Base-by-base conservation (phyloP, 176 grass and related monocot species). In the Paspalum notatum region DNA sequence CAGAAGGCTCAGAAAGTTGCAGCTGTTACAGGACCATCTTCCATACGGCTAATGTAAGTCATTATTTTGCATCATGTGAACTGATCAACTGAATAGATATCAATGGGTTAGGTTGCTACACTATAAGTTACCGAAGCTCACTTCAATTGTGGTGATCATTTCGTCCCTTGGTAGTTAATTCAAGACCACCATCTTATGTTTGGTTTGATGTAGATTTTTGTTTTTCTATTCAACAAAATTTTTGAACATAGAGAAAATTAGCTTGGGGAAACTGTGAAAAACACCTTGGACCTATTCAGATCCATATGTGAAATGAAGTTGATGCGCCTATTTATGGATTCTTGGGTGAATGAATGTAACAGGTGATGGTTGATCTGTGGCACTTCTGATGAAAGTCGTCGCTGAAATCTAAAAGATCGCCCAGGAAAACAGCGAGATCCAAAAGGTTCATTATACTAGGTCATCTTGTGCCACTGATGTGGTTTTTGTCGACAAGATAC, bases 1-100 rank as follows among this genome's bases (percentile, higher is more conserved):
- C 88, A 93, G 21, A 95, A 72, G 80, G 96, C 96, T 88, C 96
- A 99, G 72, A 95, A 90, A 77, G 90, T 86, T 81, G 86, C 86
- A 80, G 92, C 96, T 84, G 51, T 99, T 84, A 87, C 90, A 51
- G 92, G 92, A 49, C 96, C 96, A 66, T 91, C 96, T 85, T 88
- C 96, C 25, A 82, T 93, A 66, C 82, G 89, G 79, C 76, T 99
- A 67, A 86, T 88, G 92, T 99, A 93, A 90, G 83, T 80, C 0
- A 15, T 10, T 48, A 6, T 71, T 59, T 50, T 18, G 57, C 49
- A 40, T 75, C 37, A 22, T 12, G 74, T n/a, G 13, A 32, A 41
- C 57, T 1, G 55, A 17, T 81, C 10, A 50, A 55, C 47, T 85
- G 27, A 41, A 62, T 76, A 57, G 53, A 51, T 22, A 53, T 12